Evolutionary conservation across 208 protist genomes (phyloP).

Genomic region (Leishmania lainsoni): DNA sequence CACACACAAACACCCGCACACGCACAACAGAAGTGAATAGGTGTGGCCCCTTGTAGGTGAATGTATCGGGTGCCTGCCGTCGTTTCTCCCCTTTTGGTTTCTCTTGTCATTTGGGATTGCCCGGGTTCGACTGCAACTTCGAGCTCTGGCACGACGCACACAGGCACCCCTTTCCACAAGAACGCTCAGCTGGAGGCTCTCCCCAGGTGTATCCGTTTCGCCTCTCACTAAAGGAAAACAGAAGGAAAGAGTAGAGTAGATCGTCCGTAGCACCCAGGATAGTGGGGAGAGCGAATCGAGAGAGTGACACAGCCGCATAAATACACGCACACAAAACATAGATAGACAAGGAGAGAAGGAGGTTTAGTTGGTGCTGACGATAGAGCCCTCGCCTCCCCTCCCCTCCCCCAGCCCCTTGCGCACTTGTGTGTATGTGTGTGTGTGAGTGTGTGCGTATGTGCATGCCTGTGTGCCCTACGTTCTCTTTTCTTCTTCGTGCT

Average conservation of each 20-base stretch:
- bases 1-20: background rate
- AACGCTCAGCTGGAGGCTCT: background rate
- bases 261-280: background rate
- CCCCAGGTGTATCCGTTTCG: background rate
- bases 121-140: background rate
- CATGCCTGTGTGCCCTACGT: background rate
- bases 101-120: background rate
- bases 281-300: no score
- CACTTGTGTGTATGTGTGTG: background rate
- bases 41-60: background rate
- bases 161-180: background rate
- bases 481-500: background rate
- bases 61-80: background rate
- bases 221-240: background rate
- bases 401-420: background rate
- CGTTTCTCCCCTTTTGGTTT: conserved; percentile 17
- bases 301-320: background rate
- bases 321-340: background rate
- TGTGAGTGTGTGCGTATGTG: background rate
- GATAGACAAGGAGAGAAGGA: background rate
- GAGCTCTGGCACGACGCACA: background rate
- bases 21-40: background rate
- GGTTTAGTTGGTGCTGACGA: background rate
- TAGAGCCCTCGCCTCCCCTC: background rate
- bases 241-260: background rate